Evolutionary conservation across 768 basidiomycete species (phyloP), one percentile per base, ranked within the genome.

Genomic region (Cantharellus anzutake): DNA sequence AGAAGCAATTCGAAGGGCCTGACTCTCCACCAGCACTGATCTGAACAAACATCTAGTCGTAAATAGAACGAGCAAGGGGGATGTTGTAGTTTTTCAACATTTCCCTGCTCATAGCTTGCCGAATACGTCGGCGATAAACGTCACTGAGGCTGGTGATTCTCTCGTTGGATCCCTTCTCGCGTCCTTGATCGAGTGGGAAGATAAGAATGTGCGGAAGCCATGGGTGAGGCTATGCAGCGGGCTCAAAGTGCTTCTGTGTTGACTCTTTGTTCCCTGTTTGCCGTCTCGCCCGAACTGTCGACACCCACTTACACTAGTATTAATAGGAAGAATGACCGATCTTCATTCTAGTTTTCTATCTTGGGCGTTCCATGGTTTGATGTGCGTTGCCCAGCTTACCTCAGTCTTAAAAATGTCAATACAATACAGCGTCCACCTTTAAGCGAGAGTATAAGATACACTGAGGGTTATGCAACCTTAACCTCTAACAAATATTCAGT

Each of bases 141-240:
- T 89, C 4, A 97, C 93, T 0, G 94, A 93, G 1, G 92, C 88
- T 0, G 93, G 93, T 0, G 93, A 97, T 70, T 83, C 87, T 2
- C 78, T 96, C 35, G 91, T 87, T 1, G 93, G 92, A 3, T 80
- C 84, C 1, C 66, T 96, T 39, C 69, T 93, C 20, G 59, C 51
- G 14, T 29, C 20, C 20, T 60, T 52, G 14, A 11, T 60, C 16
- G 34, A 57, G 14, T 50, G 20, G 5, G 20, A 29, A 14, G 20
- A 29, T 29, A 29, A 29, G 20, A 41, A 57, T 4, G 37, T 20
- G 42, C 16, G 74, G 5, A 64, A 68, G 29, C 67, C 72, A 3
- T 88, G 60, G 73, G 73, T 0, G 64, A 67, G 16, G 68, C 75
- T 2, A 72, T 90, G 11, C 69, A 69, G 20, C 67, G 72, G 39